Percentiles rank a stretch among this genome's conserved stretches.
These are phyloP conservation scores for Saccharomyces cerevisiae DNA, from an alignment of 805 yeast genomes.

Conservation along the genomic window DNA sequence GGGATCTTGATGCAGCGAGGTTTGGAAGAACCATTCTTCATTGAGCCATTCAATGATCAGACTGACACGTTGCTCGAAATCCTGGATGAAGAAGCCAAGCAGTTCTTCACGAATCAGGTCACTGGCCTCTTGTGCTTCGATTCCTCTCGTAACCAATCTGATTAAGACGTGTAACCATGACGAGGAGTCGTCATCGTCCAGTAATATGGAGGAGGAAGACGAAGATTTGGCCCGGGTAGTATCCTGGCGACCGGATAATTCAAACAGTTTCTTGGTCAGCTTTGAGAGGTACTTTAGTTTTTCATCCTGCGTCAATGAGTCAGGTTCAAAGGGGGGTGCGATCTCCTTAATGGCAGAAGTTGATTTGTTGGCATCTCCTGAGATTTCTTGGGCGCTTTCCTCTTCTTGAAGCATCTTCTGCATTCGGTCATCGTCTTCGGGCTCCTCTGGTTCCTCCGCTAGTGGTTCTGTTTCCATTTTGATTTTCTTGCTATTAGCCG, in stretches of 20 bases:
- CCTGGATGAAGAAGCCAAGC: constrained; percentile 62
- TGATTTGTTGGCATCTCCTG: constrained; percentile 5
- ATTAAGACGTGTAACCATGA: constrained; percentile 73
- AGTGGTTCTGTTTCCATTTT: constrained; percentile 8
- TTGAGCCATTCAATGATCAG: constrained; percentile 84
- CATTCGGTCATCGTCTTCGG: constrained; percentile 48
- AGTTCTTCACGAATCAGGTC: constrained; percentile 61
- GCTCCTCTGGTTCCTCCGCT: constrained; percentile 36
- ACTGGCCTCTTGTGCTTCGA: constrained; percentile 41
- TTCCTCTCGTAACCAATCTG: constrained; percentile 77
- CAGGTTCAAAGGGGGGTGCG: background rate
- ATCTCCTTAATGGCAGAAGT: constrained; percentile 13
- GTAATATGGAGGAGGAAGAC: background rate
- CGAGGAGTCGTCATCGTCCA: constrained; percentile 54
- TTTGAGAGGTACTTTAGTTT: background rate
- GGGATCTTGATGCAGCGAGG: constrained; percentile 23
- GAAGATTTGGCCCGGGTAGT: background rate
- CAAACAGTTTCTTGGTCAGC: background rate
- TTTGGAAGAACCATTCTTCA: constrained; percentile 83
- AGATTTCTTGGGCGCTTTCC: constrained; percentile 10
- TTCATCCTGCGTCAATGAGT: background rate
- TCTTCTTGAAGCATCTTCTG: constrained; percentile 37
- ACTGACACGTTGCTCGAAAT: constrained; percentile 65
- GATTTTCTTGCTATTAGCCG: constrained; percentile 2
- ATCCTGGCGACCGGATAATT: background rate